Evolutionary conservation across 176 grass and related monocot species (phyloP).

Genomic region (Otatea glauca): DNA sequence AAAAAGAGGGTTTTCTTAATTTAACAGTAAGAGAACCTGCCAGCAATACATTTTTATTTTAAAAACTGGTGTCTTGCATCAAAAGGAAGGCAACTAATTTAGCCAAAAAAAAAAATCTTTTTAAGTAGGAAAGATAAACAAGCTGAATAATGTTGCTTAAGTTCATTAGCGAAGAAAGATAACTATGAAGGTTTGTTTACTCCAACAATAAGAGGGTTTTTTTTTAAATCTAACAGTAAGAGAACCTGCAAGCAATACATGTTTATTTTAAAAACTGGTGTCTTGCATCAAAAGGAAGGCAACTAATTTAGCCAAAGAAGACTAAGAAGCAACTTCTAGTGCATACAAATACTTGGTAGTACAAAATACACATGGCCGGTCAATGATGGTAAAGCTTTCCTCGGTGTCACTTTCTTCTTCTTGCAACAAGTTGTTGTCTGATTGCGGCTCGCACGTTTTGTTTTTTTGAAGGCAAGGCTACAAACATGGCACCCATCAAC

Average conservation of each 20-base stretch:
- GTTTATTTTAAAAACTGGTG: background rate
- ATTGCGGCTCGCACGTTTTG: slow-evolving; percentile 26
- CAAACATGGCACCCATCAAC: background rate
- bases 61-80: no score
- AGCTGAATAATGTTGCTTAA: no score
- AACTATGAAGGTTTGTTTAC: no score
- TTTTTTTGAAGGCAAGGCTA: background rate
- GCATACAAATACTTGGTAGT: background rate
- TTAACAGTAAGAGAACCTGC: no score
- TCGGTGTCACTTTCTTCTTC: slow-evolving; percentile 27
- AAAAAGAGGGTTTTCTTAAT: no score
- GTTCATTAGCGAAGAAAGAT: no score
- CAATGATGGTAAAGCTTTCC: slow-evolving; percentile 31
- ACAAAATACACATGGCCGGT: background rate
- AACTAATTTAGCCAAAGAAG: background rate
- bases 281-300: background rate
- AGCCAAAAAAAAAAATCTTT: no score
- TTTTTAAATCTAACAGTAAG: no score
- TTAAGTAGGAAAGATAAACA: no score
- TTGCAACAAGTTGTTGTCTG: slow-evolving; percentile 31
- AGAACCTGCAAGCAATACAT: slow-evolving; percentile 27
- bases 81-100: no score
- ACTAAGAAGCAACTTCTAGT: slow-evolving; percentile 10
- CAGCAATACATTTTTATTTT: no score
- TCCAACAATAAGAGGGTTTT: no score